A percentile compares a stretch with the other conserved stretches of the same genome.
Conservation (phyloP, 2,329 filamentous ascomycete species). For the Aspergillus puulaauensis region DNA sequence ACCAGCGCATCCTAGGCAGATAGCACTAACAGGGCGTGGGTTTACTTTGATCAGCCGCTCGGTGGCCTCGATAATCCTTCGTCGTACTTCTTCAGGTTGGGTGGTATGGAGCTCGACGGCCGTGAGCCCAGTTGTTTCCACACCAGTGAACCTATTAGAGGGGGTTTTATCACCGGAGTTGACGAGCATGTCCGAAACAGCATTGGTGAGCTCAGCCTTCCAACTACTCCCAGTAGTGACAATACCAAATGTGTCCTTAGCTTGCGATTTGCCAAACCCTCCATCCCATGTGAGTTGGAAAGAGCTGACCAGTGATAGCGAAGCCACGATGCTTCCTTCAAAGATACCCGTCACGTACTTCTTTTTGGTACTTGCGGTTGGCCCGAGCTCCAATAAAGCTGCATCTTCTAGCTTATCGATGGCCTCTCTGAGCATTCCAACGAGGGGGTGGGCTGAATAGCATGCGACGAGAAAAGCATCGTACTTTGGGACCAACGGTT, state of each 20-base stretch:
- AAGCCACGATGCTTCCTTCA: slow-evolving; percentile 72
- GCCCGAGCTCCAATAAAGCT: slow-evolving; percentile 24
- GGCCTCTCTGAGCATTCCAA: slow-evolving; percentile 57
- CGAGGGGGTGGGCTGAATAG: slow-evolving; percentile 81
- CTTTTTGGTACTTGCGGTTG: slow-evolving; percentile 21
- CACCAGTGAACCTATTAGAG: slow-evolving; percentile 67
- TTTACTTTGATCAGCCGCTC: slow-evolving; percentile 59
- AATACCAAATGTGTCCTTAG: slow-evolving; percentile 67
- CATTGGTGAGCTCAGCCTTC: slow-evolving; percentile 69
- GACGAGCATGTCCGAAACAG: slow-evolving; percentile 66
- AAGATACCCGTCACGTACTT: slow-evolving; percentile 78
- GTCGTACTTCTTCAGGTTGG: slow-evolving; percentile 61
- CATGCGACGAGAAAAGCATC: slow-evolving; percentile 85
- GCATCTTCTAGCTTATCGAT: slow-evolving; percentile 28
- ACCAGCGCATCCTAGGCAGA: slow-evolving; percentile 85
- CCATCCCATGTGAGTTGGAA: slow-evolving; percentile 27
- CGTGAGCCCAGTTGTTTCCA: slow-evolving; percentile 76
- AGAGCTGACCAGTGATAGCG: slow-evolving; percentile 56
- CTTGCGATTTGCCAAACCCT: slow-evolving; percentile 38
- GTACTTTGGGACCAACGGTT: slow-evolving; percentile 43
- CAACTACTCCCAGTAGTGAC: slow-evolving; percentile 84
- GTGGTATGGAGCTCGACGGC: slow-evolving; percentile 76
- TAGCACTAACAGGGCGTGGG: slow-evolving; percentile 56
- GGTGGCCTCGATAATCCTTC: slow-evolving; percentile 69
- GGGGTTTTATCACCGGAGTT: slow-evolving; percentile 34